Base-by-base conservation (phyloP, 108 stramenopile genomes). In the Aurantiochytrium sp. region DNA sequence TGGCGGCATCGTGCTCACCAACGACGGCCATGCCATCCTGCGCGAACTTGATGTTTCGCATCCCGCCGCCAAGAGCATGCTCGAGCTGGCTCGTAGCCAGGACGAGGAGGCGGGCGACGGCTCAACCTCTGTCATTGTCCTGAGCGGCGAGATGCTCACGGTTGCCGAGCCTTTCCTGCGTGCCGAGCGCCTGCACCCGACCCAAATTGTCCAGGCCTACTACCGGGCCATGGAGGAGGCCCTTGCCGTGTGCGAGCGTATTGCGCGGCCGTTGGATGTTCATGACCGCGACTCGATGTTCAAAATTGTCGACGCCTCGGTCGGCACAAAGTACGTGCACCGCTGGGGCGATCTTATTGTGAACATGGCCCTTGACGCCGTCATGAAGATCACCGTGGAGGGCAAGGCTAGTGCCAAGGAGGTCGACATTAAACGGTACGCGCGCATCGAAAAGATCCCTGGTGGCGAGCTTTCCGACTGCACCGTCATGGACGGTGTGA, bases 41-140 rank as follows among this genome's bases (percentile, higher is more conserved):
- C 96, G 99, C 21, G 98, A 99, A 89, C 96, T 99, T 57, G 99
- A 99, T 92, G 99, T 99, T 6, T 94, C 96, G n/a, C 99, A 99
- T 91, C 99, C 99, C 12, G 98, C 99, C 5, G 99, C 99, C 73
- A 99, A 99, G 92, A 96, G 96, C 91, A 99, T 99, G 98, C 98
- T 99, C 90, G 99, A 99, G 94, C 93, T 99, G 19, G 94, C 95
- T 87, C 92, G 98, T 5, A 96, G 97, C 12, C 98, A 99, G 90
- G 98, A 99, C 90, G 99, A 99, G 90, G 98, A 99, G 93, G 99
- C 99, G 23, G 99, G 99, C 12, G 99, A 99, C 91, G 99, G 99
- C 43, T 99, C 99, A 49, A 99, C 99, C 29, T 97, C 97, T 45
- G 99, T 99, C 76, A 99, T 99, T 94, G 97, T 99, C 45, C 94